phyloP scores from a whole-genome alignment of 371 early-diverging fungal genomes.

The Apophysomyces sp. region DNA sequence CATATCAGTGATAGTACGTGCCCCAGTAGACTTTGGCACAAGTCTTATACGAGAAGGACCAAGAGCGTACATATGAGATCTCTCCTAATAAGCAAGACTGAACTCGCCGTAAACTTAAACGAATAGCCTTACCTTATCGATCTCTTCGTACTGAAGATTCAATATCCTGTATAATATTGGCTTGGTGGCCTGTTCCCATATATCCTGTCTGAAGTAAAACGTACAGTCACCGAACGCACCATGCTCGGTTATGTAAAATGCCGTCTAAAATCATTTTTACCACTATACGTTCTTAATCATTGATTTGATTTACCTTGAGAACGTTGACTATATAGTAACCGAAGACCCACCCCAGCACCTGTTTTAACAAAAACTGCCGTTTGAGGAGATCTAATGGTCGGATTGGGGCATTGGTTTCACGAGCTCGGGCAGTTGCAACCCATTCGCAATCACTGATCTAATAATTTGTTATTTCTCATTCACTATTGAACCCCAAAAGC shows the following conservation, averaged over 20 bases:
- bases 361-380: neutral
- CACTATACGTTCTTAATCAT: neutral
- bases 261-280: slow-evolving; percentile 28
- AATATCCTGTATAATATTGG: slow-evolving; percentile 39
- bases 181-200: slow-evolving; percentile 61
- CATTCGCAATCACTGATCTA: neutral
- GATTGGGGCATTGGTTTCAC: neutral
- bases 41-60: slow-evolving; percentile 60
- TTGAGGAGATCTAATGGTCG: neutral
- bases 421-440: neutral
- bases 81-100: neutral
- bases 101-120: neutral
- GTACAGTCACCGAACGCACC: slow-evolving; percentile 51
- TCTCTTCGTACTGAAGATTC: slow-evolving; percentile 34
- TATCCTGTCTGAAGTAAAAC: slow-evolving; percentile 77
- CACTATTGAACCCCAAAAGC: too few relatives aligned
- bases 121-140: slow-evolving; percentile 19
- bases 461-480: neutral
- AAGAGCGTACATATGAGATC: slow-evolving; percentile 8
- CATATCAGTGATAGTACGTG: slow-evolving; percentile 72
- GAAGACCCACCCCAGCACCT: neutral
- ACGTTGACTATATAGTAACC: neutral
- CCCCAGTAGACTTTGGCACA: slow-evolving; percentile 66
- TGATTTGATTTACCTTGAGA: neutral
- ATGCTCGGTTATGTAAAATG: slow-evolving; percentile 78